Conservation (phyloP, 768 basidiomycete genomes). For the Rhodotorula babjevae region DNA sequence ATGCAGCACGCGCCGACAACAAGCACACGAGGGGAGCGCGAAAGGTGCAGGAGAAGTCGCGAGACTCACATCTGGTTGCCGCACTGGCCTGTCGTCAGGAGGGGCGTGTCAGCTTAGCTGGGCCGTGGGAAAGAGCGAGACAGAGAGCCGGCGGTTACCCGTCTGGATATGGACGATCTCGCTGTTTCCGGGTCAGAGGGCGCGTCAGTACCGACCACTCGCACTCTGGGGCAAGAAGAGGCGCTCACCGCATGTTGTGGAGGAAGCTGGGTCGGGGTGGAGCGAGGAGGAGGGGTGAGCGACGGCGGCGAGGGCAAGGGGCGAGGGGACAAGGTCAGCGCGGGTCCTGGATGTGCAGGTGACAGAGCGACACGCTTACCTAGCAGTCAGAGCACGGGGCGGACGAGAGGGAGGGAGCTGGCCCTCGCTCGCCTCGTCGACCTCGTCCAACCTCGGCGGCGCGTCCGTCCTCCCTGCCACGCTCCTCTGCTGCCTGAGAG, state of each 20-base stretch:
- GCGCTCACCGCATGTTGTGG: background rate
- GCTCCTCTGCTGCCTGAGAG: too few species aligned
- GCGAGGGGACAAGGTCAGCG: background rate
- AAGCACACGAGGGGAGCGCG: background rate
- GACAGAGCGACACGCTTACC: background rate
- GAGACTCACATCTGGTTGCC: constrained; percentile 85
- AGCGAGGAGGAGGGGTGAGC: background rate
- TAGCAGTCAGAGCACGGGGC: too few species aligned
- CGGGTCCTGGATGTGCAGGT: background rate
- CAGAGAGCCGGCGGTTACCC: constrained; percentile 58
- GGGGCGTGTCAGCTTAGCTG: background rate
- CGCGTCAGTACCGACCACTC: background rate
- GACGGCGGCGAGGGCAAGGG: background rate
- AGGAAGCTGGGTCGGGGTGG: too few species aligned
- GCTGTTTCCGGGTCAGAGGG: constrained; percentile 45
- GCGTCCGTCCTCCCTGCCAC: too few species aligned
- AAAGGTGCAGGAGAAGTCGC: too few species aligned
- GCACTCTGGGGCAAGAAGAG: too few species aligned
- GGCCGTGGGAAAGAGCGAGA: too few species aligned
- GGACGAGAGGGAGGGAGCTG: too few species aligned
- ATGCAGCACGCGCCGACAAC: too few species aligned
- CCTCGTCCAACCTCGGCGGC: too few species aligned
- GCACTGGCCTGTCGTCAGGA: constrained; percentile 59
- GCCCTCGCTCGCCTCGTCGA: too few species aligned
- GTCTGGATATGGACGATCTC: constrained; percentile 99